Base-by-base conservation (phyloP, 345 rosid genomes). In the Bruguiera parviflora region DNA sequence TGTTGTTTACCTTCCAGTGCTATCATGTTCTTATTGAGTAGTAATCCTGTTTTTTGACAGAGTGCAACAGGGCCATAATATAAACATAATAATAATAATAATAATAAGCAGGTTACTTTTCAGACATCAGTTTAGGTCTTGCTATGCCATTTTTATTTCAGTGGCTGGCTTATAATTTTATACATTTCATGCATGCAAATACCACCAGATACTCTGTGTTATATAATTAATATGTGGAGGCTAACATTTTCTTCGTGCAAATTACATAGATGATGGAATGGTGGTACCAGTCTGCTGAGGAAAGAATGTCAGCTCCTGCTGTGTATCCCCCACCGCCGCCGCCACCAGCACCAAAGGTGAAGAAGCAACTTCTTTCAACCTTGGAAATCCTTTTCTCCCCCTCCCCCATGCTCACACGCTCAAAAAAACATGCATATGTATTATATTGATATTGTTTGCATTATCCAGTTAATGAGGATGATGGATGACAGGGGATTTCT, bases 251-350 rank as follows among this genome's bases (percentile, higher is more conserved):
- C 24, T 33, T 47, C 11, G 10, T 69, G 63, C 74, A 32, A 68
- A 61, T 71, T 67, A 21, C 35, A 22, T 69, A 95, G 99, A 95
- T 95, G 98, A 95, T 95, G 99, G 99, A 95, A 63, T 95, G 99
- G 99, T 95, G 98, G 99, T 95, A 90, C 74, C 98, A 95, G 79
- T 95, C 99, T 79, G 99, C 98, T 28, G 99, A 95, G 78, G 98
- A 92, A 77, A 90, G 96, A 86, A 92, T 95, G 91, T 87, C 96
- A 55, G 99, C 98, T 73, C 96, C 98, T 64, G 90, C 97, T 6
- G 98, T 92, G 63, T 95, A 95, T 69, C 98, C 98, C 9, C 96
- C 98, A 0, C 99, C 99, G 0, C 99, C 99, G 3, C 99, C 99
- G 0, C 99, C 97, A 22, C 99, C 98, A 62, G 83, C 92, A 33